A percentile compares a stretch with the other conserved stretches of the same genome.
Conservation (phyloP, 192 early-diverging fungal genomes). For the Thamnidium elegans region DNA sequence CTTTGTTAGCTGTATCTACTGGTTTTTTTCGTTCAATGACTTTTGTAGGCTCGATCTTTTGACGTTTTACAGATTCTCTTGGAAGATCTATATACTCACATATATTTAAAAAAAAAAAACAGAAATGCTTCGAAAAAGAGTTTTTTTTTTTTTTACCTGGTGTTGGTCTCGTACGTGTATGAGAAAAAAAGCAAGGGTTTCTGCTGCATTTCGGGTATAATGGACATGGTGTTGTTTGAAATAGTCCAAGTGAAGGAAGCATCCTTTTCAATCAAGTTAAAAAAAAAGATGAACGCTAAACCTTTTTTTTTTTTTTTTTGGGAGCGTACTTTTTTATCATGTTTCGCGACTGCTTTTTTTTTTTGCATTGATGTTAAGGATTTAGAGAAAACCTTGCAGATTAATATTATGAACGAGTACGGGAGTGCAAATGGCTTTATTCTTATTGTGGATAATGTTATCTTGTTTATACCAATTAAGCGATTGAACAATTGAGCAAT, state of each 20-base stretch:
- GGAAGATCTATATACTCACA: background rate
- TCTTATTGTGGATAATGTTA: too few relatives aligned
- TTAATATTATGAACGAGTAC: too few relatives aligned
- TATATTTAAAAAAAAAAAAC: background rate
- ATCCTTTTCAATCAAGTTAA: slow-evolving; percentile 12
- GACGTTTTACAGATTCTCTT: background rate
- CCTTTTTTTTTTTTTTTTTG: background rate
- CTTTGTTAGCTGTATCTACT: background rate
- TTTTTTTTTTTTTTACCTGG: background rate
- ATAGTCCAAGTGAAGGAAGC: slow-evolving; percentile 40
- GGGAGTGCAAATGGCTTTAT: too few relatives aligned
- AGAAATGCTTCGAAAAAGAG: background rate
- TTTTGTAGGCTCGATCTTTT: background rate
- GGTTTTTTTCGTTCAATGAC: slow-evolving; percentile 7
- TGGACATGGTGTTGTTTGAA: slow-evolving; percentile 36
- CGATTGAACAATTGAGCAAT: too few relatives aligned
- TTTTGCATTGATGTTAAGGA: too few relatives aligned
- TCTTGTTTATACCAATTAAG: too few relatives aligned
- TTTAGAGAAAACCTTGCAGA: too few relatives aligned
- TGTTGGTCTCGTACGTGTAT: slow-evolving; percentile 2
- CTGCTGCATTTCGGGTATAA: slow-evolving; percentile 35
- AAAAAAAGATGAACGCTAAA: background rate
- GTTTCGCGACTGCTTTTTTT: background rate
- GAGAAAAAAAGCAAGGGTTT: slow-evolving; percentile 39
- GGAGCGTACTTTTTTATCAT: background rate